Conservation (phyloP, 1,284 basidiomycete species). For the Heimioporus punctisporus region DNA sequence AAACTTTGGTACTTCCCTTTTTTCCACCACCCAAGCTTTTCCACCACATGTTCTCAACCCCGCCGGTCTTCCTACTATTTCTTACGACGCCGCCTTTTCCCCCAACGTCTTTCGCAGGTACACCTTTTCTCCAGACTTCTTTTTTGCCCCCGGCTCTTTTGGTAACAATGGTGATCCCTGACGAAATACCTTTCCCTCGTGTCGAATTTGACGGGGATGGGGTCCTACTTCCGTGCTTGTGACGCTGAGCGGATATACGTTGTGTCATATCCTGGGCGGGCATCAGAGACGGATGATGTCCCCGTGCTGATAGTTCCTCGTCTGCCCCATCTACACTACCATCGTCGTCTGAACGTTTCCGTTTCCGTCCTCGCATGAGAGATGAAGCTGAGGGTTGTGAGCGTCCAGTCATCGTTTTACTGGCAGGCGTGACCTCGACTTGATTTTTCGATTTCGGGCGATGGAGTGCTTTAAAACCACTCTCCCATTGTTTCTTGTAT, state of each 20-base stretch:
- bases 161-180: constrained; percentile 69
- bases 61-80: neutral
- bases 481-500: constrained; percentile 89
- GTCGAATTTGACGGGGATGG: constrained; percentile 9
- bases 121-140: constrained; percentile 11
- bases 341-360: constrained; percentile 18
- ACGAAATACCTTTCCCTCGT: constrained; percentile 67
- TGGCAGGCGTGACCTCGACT: neutral
- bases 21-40: constrained; percentile 14
- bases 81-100: neutral
- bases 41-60: constrained; percentile 21
- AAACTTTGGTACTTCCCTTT: constrained; percentile 9
- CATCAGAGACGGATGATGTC: no score
- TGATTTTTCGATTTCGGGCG: neutral
- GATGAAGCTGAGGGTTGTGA: neutral
- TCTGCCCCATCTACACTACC: constrained; percentile 21
- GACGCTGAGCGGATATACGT: neutral
- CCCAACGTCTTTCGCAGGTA: neutral
- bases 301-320: neutral
- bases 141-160: constrained; percentile 26
- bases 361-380: constrained; percentile 14
- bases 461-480: constrained; percentile 35
- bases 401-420: neutral
- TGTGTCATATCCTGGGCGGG: neutral
- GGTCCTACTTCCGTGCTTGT: constrained; percentile 8